Evolutionary conservation across 2,329 filamentous ascomycete species (phyloP).

Genomic region (Fragosphaeria purpurea): DNA sequence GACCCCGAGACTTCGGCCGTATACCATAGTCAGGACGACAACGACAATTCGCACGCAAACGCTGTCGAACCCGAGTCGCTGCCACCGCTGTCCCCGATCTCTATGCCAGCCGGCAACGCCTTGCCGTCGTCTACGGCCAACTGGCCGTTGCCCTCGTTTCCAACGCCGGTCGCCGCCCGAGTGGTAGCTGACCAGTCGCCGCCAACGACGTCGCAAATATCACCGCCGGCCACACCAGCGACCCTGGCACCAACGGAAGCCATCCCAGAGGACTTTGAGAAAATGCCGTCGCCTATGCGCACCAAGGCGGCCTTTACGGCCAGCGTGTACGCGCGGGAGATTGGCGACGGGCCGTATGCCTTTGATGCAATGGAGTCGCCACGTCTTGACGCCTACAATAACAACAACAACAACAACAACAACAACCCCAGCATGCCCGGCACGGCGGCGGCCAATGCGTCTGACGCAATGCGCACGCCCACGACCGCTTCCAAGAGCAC

Average conservation of each 20-base stretch:
- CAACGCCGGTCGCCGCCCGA: neutral
- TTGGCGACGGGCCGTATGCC: constrained; percentile 13
- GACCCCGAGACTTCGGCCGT: no score
- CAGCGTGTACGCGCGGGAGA: constrained; percentile 14
- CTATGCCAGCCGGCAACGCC: neutral
- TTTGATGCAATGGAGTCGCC: neutral
- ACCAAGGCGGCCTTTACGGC: constrained; percentile 11
- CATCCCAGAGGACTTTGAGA: neutral
- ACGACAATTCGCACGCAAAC: no score
- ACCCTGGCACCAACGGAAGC: neutral
- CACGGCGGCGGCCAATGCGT: neutral
- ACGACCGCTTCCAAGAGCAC: constrained; percentile 1
- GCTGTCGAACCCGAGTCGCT: no score
- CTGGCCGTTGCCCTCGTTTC: neutral
- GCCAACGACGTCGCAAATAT: neutral
- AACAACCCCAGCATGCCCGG: neutral
- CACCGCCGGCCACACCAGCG: neutral
- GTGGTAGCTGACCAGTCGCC: no score
- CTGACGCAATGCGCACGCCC: neutral
- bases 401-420: neutral
- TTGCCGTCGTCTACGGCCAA: neutral
- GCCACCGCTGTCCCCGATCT: neutral
- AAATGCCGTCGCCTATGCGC: neutral
- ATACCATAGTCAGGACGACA: no score
- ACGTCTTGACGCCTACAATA: neutral